Base-by-base conservation (phyloP, 2,329 filamentous ascomycete genomes). In the Fonsecaea pedrosoi region DNA sequence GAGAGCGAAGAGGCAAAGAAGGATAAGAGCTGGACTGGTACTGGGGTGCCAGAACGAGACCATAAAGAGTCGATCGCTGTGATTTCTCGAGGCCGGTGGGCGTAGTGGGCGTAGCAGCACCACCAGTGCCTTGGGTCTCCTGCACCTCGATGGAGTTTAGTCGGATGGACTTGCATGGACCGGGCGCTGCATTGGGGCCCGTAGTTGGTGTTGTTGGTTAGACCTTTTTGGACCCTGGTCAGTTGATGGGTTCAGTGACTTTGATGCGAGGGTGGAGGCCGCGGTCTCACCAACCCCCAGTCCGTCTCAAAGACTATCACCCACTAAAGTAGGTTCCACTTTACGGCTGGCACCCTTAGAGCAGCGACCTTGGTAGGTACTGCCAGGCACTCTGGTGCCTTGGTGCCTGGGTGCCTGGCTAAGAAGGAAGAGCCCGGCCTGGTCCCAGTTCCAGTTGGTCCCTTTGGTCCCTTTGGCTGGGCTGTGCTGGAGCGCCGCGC, bases 241-340 rank as follows among this genome's bases (percentile, higher is more conserved):
- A 61, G 48, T 25, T 25, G 25, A 25, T 2, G 25, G 25, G 25
- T 25, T 25, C 25, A 25, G 2, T 54, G 59, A 54, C 59, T 30
- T 63, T 63, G 64, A 66, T 69, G 70, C 25, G 71, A 69, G 63
- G 54, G 54, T 58, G 54, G 61, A 58, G 54, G 54, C 34, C 54
- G 32, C 40, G 64, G 68, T 71, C 70, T 70, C 60, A 62, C 60
- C 60, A 55, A 45, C 60, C 60, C 65, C 64, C 69, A 64, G 68
- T 60, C 70, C 71, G 65, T 67, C 68, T 62, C 66, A 68, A 69
- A 70, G 65, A 69, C 70, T 72, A 71, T 72, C 71, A 73, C 70
- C 69, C 70, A 70, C 69, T 71, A 69, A 68, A 18, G 21, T 61
- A 25, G 65, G 66, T 58, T 58, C 70, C 67, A 69, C 65, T 64